Evolutionary conservation across 2,329 filamentous ascomycete genomes (phyloP).

Genomic region (Endothia cerciana): DNA sequence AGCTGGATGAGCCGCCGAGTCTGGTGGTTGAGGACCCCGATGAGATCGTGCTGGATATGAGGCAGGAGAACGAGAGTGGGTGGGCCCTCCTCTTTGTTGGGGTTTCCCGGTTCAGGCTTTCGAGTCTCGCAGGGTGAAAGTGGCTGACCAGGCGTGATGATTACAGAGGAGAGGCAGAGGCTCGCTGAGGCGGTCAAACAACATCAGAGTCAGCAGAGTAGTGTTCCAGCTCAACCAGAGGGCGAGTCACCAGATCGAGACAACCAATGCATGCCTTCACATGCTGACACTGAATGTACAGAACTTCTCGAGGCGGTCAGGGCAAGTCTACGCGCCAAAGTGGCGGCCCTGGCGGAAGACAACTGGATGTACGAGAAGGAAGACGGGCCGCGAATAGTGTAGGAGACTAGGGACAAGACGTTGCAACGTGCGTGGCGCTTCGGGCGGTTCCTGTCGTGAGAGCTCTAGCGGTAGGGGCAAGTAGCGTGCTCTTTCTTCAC

Average conservation of each 20-base stretch:
- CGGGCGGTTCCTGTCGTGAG: neutral
- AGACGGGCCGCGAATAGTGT: constrained; percentile 47
- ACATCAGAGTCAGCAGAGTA: constrained; percentile 59
- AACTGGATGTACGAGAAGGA: constrained; percentile 90
- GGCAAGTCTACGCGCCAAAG: constrained; percentile 72
- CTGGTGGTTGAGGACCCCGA: constrained; percentile 58
- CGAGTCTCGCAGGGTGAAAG: too few species aligned
- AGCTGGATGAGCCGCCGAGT: constrained; percentile 61
- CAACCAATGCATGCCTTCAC: neutral
- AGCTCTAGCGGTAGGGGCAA: constrained; percentile 1
- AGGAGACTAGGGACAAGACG: neutral
- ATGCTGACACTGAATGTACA: constrained; percentile 35
- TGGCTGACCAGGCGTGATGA: neutral
- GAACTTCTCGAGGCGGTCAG: constrained; percentile 73
- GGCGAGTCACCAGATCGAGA: constrained; percentile 49
- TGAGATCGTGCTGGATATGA: constrained; percentile 60
- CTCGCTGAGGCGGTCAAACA: constrained; percentile 65
- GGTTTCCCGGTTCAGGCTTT: neutral
- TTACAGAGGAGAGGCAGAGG: constrained; percentile 60
- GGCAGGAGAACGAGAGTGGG: constrained; percentile 60
- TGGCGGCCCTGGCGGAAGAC: constrained; percentile 76
- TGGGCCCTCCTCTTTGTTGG: constrained; percentile 2
- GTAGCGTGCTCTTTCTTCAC: constrained; percentile 1
- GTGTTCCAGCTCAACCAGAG: constrained; percentile 65
- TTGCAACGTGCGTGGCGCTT: neutral